A percentile compares a stretch with the other conserved stretches of the same genome.
These are phyloP conservation scores for Lophiostoma macrostomum DNA, from an alignment of 495 filamentous ascomycete species.

Conservation along the genomic window DNA sequence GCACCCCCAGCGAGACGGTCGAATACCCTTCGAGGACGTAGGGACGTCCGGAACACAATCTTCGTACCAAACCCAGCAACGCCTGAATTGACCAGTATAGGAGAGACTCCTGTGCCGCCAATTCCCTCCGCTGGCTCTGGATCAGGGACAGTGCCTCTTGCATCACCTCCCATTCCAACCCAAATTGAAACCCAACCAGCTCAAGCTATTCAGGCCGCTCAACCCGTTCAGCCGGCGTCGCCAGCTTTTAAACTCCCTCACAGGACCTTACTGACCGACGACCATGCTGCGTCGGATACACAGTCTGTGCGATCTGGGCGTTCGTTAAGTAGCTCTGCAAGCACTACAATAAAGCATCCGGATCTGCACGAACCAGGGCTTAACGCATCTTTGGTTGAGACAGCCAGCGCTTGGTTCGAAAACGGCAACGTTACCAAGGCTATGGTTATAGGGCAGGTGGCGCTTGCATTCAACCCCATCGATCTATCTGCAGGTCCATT, in stretches of 20 bases:
- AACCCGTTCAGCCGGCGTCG: slow-evolving; percentile 22
- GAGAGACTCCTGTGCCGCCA: slow-evolving; percentile 22
- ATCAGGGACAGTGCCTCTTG: slow-evolving; percentile 2
- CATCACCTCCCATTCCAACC: slow-evolving; percentile 13
- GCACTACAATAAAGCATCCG: slow-evolving; percentile 64
- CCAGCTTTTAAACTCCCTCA: slow-evolving; percentile 39
- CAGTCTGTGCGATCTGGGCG: slow-evolving; percentile 87
- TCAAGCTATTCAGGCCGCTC: too few species aligned
- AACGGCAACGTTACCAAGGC: slow-evolving; percentile 66
- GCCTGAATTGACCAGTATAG: slow-evolving; percentile 32
- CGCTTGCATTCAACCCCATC: slow-evolving; percentile 72
- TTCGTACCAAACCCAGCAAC: slow-evolving; percentile 35
- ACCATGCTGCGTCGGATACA: slow-evolving; percentile 72
- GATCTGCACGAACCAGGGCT: slow-evolving; percentile 79
- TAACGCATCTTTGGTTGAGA: slow-evolving; percentile 89
- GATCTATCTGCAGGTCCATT: slow-evolving; percentile 47
- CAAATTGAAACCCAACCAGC: too few species aligned
- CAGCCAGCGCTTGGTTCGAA: slow-evolving; percentile 79
- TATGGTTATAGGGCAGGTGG: slow-evolving; percentile 84
- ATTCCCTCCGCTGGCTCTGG: slow-evolving; percentile 14
- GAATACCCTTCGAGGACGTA: slow-evolving; percentile 79
- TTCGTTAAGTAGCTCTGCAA: slow-evolving; percentile 63
- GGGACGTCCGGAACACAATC: slow-evolving; percentile 68
- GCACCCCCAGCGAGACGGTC: slow-evolving; percentile 61
- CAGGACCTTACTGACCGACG: slow-evolving; percentile 43